Conservation (phyloP, 495 filamentous ascomycete species). For the Tuber magnatum region DNA sequence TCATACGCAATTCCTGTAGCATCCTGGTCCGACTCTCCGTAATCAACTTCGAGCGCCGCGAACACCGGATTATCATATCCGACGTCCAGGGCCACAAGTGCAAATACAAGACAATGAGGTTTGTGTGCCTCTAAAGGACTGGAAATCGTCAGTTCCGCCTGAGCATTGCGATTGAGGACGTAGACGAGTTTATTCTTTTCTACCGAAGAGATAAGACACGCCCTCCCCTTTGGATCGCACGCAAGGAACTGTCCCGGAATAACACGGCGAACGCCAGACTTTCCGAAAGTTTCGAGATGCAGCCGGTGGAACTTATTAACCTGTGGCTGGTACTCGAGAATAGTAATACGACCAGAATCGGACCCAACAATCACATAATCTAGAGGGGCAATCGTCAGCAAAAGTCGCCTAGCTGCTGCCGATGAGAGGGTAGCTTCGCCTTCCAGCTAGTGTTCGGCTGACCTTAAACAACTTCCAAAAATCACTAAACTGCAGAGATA, state of each 20-base stretch:
- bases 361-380: slow-evolving; percentile 95
- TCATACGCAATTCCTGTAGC: slow-evolving; percentile 73
- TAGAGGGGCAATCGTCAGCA: slow-evolving; percentile 57
- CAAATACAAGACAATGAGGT: slow-evolving; percentile 84
- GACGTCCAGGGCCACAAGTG: slow-evolving; percentile 77
- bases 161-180: slow-evolving; percentile 89
- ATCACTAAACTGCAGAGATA: slow-evolving; percentile 84
- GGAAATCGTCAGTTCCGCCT: slow-evolving; percentile 91
- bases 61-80: slow-evolving; percentile 97
- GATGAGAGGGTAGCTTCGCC: not conserved
- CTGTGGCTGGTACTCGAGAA: slow-evolving; percentile 82
- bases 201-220: slow-evolving; percentile 83
- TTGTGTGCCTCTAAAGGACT: slow-evolving; percentile 97
- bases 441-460: slow-evolving; percentile 29
- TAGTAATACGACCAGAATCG: slow-evolving; percentile 89
- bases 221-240: slow-evolving; percentile 88
- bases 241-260: slow-evolving; percentile 93
- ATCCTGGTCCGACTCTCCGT: slow-evolving; percentile 85
- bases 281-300: slow-evolving; percentile 94
- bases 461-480: slow-evolving; percentile 45
- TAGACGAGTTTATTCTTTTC: slow-evolving; percentile 99
- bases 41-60: slow-evolving; percentile 88
- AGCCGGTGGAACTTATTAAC: slow-evolving; percentile 83
- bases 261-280: slow-evolving; percentile 89
- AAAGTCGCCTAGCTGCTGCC: slow-evolving; percentile 42